A percentile compares a stretch with the other conserved stretches of the same genome.
phyloP scores from a whole-genome alignment of 306 rosid genomes.

The Spatholobus suberectus region DNA sequence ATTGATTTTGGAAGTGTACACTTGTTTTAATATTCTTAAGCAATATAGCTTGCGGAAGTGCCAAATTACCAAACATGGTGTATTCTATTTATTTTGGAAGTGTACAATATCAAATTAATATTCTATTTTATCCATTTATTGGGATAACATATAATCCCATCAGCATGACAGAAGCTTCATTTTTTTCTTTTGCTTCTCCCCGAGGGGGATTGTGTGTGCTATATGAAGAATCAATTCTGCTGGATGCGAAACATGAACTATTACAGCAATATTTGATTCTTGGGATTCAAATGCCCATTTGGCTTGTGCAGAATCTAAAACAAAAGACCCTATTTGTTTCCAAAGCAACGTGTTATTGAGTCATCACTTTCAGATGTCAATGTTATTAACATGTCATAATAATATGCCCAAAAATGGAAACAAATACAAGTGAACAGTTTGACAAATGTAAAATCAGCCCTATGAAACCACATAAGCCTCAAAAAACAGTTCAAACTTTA shows the following conservation, averaged over 20 bases:
- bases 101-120: background rate
- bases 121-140: background rate
- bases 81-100: background rate
- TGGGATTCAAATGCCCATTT: background rate
- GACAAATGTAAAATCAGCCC: background rate
- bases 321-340: slow-evolving; percentile 11
- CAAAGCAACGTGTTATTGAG: slow-evolving; percentile 22
- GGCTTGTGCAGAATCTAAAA: slow-evolving; percentile 26
- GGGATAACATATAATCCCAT: slow-evolving; percentile 1
- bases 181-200: slow-evolving; percentile 13
- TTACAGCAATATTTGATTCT: background rate
- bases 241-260: slow-evolving; percentile 20
- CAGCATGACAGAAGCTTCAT: slow-evolving; percentile 18
- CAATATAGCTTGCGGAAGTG: background rate
- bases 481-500: background rate
- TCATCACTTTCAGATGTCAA: slow-evolving; percentile 13
- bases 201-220: slow-evolving; percentile 14
- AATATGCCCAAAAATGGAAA: slow-evolving; percentile 11
- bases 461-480: slow-evolving; percentile 7
- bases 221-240: slow-evolving; percentile 13
- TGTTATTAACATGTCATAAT: background rate
- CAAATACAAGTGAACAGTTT: background rate
- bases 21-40: slow-evolving; percentile 15
- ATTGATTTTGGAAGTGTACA: slow-evolving; percentile 1
- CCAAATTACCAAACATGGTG: background rate